These are phyloP conservation scores for Debaryomyces robertsiae DNA, from an alignment of 1,139 yeast species.

Conservation along the genomic window DNA sequence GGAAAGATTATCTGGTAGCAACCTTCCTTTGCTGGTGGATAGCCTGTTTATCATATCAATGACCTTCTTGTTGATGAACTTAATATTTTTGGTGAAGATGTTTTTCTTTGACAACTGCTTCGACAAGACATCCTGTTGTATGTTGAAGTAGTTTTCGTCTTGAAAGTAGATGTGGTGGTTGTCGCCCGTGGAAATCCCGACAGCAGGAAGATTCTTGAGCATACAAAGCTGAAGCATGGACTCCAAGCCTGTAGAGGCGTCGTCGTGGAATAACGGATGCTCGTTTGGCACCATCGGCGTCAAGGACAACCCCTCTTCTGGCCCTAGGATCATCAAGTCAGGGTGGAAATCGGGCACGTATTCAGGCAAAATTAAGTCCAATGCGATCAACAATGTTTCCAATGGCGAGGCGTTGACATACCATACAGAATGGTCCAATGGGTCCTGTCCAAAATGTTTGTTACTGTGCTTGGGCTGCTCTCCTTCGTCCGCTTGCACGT, in stretches of 20 bases:
- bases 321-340: slow-evolving; percentile 45
- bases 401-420: slow-evolving; percentile 39
- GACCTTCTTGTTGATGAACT: slow-evolving; percentile 29
- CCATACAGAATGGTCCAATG: slow-evolving; percentile 40
- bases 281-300: slow-evolving; percentile 17
- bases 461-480: slow-evolving; percentile 10
- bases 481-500: slow-evolving; percentile 7
- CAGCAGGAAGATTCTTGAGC: slow-evolving; percentile 29
- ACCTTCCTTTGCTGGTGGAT: neutral
- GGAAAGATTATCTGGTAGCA: slow-evolving; percentile 5
- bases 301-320: slow-evolving; percentile 34
- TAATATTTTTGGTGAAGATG: slow-evolving; percentile 28
- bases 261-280: slow-evolving; percentile 6
- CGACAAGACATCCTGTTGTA: slow-evolving; percentile 15
- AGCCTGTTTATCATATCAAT: slow-evolving; percentile 22
- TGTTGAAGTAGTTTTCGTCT: slow-evolving; percentile 30
- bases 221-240: slow-evolving; percentile 25
- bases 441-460: slow-evolving; percentile 35
- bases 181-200: slow-evolving; percentile 33
- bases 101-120: slow-evolving; percentile 22
- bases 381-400: slow-evolving; percentile 32
- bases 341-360: slow-evolving; percentile 32
- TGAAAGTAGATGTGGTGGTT: slow-evolving; percentile 35
- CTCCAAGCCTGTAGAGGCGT: slow-evolving; percentile 13
- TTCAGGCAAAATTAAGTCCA: slow-evolving; percentile 36